Evolutionary conservation across 2,329 filamentous ascomycete genomes (phyloP), one percentile per base, ranked within the genome.

Genomic region (Exophiala viscosa): DNA sequence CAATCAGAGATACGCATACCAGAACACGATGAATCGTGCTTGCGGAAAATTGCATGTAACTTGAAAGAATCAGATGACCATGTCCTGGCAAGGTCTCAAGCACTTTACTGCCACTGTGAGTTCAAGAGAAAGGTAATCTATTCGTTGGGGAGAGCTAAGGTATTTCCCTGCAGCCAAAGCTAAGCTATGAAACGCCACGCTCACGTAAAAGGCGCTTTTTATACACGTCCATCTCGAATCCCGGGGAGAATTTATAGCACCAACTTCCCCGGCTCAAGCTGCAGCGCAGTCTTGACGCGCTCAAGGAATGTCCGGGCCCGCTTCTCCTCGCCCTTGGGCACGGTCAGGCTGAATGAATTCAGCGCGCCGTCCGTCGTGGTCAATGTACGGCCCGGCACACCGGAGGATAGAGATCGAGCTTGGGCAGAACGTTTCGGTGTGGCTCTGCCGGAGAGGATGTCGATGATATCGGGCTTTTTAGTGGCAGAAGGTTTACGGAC

Each of bases 311-410:
- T 78, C 65, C 82, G 79, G 11, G 89, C 93, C 64, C 90, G 80
- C 74, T 85, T 82, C 79, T 91, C 87, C 69, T 99, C 93, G 7
- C 81, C 82, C 71, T 81, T 83, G 35, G 86, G 84, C 15, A 95
- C 91, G 23, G 78, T 85, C 46, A 99, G 74, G 64, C 84, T 92
- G 68, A 97, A 95, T 0, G 91, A 75, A 67, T 95, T 95, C 49
- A 82, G 73, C 11, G 84, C 81, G 2, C 75, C 66, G 10, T 81
- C 64, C 4, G 77, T 75, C 3, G 77, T 73, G 18, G 73, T 66
- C 17, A 75, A 62, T 36, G 65, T 68, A 3, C 67, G 67, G 14
- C 45, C 45, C 6, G 40, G 31, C 35, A 9, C 31, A 13, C 18
- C 28, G 20, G 8, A 42, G 33, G 14, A 45, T 23, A 3, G 40